phyloP scores from a whole-genome alignment of 2,329 filamentous ascomycete species.

The Dothidotthia symphoricarpi region DNA sequence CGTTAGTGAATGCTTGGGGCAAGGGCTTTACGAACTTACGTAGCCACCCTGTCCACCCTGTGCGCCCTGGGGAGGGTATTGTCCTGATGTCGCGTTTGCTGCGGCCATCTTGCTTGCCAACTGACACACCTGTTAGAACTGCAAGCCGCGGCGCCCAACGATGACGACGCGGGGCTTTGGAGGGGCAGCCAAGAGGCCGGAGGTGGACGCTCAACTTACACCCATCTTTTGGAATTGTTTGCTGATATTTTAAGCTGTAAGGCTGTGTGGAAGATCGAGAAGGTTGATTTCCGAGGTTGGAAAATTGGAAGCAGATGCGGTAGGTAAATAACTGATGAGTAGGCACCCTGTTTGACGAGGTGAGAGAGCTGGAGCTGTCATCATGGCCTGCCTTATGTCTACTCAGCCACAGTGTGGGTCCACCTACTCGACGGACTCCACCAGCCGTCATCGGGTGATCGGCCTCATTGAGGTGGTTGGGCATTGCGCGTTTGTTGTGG shows the following conservation, averaged over 20 bases:
- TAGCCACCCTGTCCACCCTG: constrained; percentile 48
- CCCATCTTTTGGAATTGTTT: constrained; percentile 13
- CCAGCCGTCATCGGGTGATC: constrained; percentile 3
- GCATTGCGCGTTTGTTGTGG: constrained; percentile 3
- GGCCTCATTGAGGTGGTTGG: not conserved
- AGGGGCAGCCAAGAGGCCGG: constrained; percentile 15
- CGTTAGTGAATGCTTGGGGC: constrained; percentile 23
- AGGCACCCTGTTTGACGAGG: no score
- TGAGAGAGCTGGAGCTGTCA: no score
- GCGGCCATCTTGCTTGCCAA: constrained; percentile 51
- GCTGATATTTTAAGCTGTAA: not conserved
- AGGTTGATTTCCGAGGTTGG: no score
- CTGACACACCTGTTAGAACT: constrained; percentile 35
- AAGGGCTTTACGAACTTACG: constrained; percentile 47
- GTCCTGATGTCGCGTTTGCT: constrained; percentile 35
- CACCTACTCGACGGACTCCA: not conserved
- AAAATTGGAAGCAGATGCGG: not conserved
- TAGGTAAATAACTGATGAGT: not conserved
- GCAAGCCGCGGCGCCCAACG: constrained; percentile 6
- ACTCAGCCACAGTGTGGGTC: constrained; percentile 7
- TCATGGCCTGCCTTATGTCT: no score
- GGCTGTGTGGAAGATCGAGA: not conserved
- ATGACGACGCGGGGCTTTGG: constrained; percentile 22
- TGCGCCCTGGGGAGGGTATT: constrained; percentile 18
- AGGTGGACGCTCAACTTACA: constrained; percentile 19